Evolutionary conservation across 2,329 filamentous ascomycete genomes (phyloP), one percentile per base, ranked within the genome.

Genomic region (Ceratocystis papillata): DNA sequence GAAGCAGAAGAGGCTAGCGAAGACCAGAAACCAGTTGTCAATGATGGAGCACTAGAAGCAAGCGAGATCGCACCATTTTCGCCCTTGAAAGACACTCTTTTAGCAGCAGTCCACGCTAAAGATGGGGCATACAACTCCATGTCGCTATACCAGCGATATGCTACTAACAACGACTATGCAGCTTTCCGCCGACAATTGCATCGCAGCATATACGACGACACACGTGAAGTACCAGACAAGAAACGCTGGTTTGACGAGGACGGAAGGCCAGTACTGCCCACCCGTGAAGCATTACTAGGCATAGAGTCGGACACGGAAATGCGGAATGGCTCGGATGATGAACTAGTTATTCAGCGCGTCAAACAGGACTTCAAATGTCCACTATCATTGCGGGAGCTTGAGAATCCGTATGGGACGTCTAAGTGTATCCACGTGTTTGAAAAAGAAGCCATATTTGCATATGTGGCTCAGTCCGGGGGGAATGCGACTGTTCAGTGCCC

Each of bases 371-470:
- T 87, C 41, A 86, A 83, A 70, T 92, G 88, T 71, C 87, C 87
- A 0, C 73, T 92, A 22, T 87, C 87, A 0, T 77, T 90, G 69
- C 77, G 78, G 63, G 77, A 81, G 57, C 85, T 90, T 77, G 76
- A 78, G 53, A 80, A 89, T 64, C 88, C 88, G 0, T 84, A 83
- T 71, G 88, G 82, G 65, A 88, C 83, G 70, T 76, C 73, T 15
- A 82, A 83, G 69, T 92, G 88, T 77, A 84, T 82, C 65, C 88
- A 92, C 73, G 85, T 82, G 0, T 92, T 89, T 72, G 87, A 92
- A 72, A 86, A 83, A 73, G 71, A 73, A 1, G 83, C 83, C 0
- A 86, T 92, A 48, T 67, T 82, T 28, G 80, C 83, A n/a, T 77
- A 77, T 68, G 55, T 86, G 78, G 73, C 87, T 0, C 80, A 85